These are phyloP conservation scores for Sequoiadendron giganteum DNA, from an alignment of 75 land plant species.

Conservation along the genomic window DNA sequence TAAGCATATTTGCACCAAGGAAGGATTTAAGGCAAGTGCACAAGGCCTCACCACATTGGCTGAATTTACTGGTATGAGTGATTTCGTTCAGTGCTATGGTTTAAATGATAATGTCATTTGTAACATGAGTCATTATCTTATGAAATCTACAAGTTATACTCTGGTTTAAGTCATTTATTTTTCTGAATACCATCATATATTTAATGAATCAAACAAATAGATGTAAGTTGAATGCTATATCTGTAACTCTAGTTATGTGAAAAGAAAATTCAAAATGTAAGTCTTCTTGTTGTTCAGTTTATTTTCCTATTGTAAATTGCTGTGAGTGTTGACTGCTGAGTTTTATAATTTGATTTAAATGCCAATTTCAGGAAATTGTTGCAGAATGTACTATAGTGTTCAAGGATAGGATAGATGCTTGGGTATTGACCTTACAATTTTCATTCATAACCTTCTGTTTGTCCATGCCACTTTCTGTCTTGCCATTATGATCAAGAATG, in stretches of 20 bases:
- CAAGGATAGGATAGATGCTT: not conserved
- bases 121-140: not conserved
- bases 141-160: not conserved
- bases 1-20: constrained; percentile 81
- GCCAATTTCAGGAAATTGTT: not conserved
- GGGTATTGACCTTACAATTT: not conserved
- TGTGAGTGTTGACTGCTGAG: not conserved
- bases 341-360: not conserved
- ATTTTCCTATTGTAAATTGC: not conserved
- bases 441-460: not conserved
- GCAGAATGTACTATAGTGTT: not conserved
- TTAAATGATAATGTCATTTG: not conserved
- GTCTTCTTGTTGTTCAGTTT: not conserved
- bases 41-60: constrained; percentile 90
- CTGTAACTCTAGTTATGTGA: not conserved
- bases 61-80: constrained; percentile 70
- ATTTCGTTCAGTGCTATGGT: not conserved
- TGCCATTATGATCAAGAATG: not conserved
- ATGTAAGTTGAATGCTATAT: not conserved
- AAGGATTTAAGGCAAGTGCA: constrained; percentile 77
- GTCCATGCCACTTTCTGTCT: not conserved
- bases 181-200: not conserved
- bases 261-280: not conserved
- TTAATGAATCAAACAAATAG: not conserved
- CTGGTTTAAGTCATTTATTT: not conserved